Evolutionary conservation across 371 early-diverging fungal species (phyloP), one percentile per base, ranked within the genome.

Genomic region (Mycotypha africana): DNA sequence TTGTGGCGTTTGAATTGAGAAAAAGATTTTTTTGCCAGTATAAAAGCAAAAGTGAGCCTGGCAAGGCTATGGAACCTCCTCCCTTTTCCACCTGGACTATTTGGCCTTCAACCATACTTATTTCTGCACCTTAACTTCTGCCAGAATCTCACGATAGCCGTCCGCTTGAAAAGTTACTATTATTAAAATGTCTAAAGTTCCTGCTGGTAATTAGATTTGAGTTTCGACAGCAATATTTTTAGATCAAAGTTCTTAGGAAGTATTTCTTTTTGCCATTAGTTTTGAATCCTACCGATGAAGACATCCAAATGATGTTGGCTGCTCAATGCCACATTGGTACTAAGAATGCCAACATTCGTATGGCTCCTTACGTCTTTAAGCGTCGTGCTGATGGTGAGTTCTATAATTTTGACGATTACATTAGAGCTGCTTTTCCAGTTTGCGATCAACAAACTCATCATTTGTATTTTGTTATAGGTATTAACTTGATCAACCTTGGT

Each of bases 401-500:
- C n/a, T 9, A 25, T 23, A 4, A 10, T 19, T 23, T 11, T 33
- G 20, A 28, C 11, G n/a, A n/a, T n/a, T n/a, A n/a, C n/a, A n/a
- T n/a, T n/a, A n/a, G n/a, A n/a, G n/a, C 30, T 28, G 12, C 30
- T 6, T 12, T 28, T 6, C 30, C 30, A n/a, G n/a, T 28, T 12
- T 8, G 30, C 30, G 6, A 28, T 28, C 30, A 28, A 23, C 24
- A 14, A 5, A n/a, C 24, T 23, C 3, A 14, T 23, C 23, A 14
- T 28, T 28, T 28, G 12, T 28, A 8, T n/a, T 9, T 33, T 33
- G 15, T 11, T 35, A 8, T 38, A 38, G 22, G 22, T 51, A 48
- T 95, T 69, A 75, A 93, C 86, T 80, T 99, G 74, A 93, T 99
- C 79, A 95, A 99, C 85, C 77, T 97, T 47, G 89, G 88, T 59